Percentiles rank a stretch among this genome's conserved stretches.
phyloP scores from a whole-genome alignment of 2,329 filamentous ascomycete genomes.

The Botrytis galanthina region DNA sequence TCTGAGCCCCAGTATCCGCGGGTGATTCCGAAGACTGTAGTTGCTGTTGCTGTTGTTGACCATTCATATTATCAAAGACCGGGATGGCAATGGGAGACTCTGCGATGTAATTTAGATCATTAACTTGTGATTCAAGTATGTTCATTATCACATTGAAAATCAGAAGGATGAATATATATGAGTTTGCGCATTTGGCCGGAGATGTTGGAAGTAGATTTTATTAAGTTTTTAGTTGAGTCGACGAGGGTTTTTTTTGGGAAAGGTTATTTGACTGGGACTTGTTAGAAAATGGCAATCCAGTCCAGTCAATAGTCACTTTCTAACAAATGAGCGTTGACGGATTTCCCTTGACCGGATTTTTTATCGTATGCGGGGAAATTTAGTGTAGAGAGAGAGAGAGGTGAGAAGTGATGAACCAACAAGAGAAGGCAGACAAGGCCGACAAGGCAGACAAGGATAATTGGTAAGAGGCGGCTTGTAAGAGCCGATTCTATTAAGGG shows the following conservation, averaged over 20 bases:
- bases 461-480: not conserved
- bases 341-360: not conserved
- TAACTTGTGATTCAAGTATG: conserved; percentile 38
- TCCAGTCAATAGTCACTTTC: not conserved
- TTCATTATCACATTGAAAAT: conserved; percentile 37
- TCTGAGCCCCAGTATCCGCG: conserved; percentile 31
- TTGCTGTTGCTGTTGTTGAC: conserved; percentile 22
- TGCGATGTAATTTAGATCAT: conserved; percentile 37
- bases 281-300: not conserved
- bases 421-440: not conserved
- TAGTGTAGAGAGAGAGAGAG: not conserved
- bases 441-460: not conserved
- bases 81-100: conserved; percentile 34
- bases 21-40: conserved; percentile 36
- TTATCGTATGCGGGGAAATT: not conserved
- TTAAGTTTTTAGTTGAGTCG: not conserved
- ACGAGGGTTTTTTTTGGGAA: not conserved
- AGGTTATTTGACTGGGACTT: not conserved
- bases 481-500: no score
- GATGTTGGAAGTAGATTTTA: not conserved
- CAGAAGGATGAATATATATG: not conserved
- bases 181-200: not conserved
- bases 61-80: conserved; percentile 30
- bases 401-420: not conserved
- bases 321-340: not conserved